Evolutionary conservation across 805 yeast species (phyloP).

Genomic region (Wickerhamomyces silvicola): DNA sequence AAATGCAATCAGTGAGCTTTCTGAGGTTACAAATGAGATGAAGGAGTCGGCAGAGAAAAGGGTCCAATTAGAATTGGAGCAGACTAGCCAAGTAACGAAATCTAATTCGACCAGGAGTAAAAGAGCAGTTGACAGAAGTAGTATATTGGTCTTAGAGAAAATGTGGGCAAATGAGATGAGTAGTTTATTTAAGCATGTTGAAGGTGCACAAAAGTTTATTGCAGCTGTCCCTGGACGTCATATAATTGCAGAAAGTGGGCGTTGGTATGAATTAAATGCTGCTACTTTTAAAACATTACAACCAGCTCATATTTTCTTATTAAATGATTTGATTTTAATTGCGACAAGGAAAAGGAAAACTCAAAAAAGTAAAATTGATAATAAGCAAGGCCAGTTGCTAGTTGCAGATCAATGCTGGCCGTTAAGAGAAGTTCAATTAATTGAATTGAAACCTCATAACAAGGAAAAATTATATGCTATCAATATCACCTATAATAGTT

Average conservation of each 20-base stretch:
- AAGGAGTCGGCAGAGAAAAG: constrained; percentile 54
- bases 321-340: constrained; percentile 71
- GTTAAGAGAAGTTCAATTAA: constrained; percentile 45
- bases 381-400: constrained; percentile 30
- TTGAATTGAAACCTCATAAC: constrained; percentile 14
- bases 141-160: constrained; percentile 66
- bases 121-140: constrained; percentile 48
- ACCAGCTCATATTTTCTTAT: constrained; percentile 66
- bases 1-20: constrained; percentile 50
- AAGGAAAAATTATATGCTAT: constrained; percentile 29
- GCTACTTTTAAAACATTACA: constrained; percentile 79
- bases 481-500: constrained; percentile 39
- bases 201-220: constrained; percentile 80
- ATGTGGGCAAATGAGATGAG: constrained; percentile 76
- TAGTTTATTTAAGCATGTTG: constrained; percentile 71
- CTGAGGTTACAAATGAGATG: constrained; percentile 53
- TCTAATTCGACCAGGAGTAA: constrained; percentile 7
- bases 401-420: constrained; percentile 80
- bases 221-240: constrained; percentile 77
- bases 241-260: constrained; percentile 66
- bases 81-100: constrained; percentile 10
- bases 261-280: constrained; percentile 82
- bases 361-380: constrained; percentile 20
- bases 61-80: constrained; percentile 38
- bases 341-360: constrained; percentile 53